Base-by-base conservation (phyloP, 805 yeast genomes). In the Maudiozyma turicensis region DNA sequence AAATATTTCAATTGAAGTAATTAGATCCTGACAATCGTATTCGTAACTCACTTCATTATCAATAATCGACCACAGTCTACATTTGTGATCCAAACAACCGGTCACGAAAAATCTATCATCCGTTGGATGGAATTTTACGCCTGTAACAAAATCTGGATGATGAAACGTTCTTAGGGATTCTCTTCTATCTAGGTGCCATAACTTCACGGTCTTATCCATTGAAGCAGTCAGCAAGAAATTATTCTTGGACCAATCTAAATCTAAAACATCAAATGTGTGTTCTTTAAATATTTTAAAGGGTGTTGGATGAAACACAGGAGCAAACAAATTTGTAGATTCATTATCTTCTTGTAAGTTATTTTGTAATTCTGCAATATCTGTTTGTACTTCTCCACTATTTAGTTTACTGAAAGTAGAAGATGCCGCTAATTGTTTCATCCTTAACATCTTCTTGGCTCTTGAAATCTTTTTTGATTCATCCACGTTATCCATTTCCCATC, bases 81-180 rank as follows among this genome's bases (percentile, higher is more conserved):
- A 73, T 26, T 76, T 72, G 50, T 84, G 82, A 58, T 88, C 95
- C 53, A 89, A 69, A 46, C 91, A 84, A 6, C 95, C 91, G 54
- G 89, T 81, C 3, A 84, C 63, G 63, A 90, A 87, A 61, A 90
- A 90, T 28, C 97, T 67, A 61, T 90, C 96, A 66, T 90, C 97
- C 1, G 70, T 69, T 0, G 93, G 95, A 59, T 86, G 95, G 64
- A 90, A 90, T 46, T 74, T 76, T 3, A 85, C 85, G 8, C 82
- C 72, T 0, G 96, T 84, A 3, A 88, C 95, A 64, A 87, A 84
- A 63, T 87, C 95, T n/a, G 80, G 75, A 60, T 87, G 90, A 10
- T 66, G 62, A 58, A 85, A 89, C 0, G 80, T 73, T 44, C 83
- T 75, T 14, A 90, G 68, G 46, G 87, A 80, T 13, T 70, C 73